Base-by-base conservation (phyloP, 768 basidiomycete genomes). In the Stropharia rugosoannulata region DNA sequence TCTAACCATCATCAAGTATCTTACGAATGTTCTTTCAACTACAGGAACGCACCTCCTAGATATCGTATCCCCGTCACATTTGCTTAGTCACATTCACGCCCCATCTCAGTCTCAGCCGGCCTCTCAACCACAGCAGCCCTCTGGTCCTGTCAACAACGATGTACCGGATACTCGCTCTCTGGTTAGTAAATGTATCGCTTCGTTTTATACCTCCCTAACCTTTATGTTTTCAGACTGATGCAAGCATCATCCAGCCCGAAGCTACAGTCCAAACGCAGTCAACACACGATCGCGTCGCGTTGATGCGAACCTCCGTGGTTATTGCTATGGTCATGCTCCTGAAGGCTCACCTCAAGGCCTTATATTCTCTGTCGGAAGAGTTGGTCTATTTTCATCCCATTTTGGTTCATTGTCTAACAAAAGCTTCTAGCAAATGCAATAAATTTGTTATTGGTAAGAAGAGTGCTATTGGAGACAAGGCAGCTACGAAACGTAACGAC, bases 341-440 rank as follows among this genome's bases (percentile, higher is more conserved):
- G 32, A 95, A 96, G 65, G 81, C 87, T 4, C 82, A 98, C 70
- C 77, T 99, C 55, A 95, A 98, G 67, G 69, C 70, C 1, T 65
- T 93, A 12, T 99, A 98, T 66, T 84, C 86, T 1, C 69, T 98
- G 38, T 89, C 92, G 1, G 95, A 98, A 75, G 95, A 97, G 95
- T 96, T 67, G 56, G 90, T 77, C 15, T 19, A 35, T 40, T 35
- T 32, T 38, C 27, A 13, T 35, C 19, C 13, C 19, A 1, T 49
- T 4, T 48, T 16, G 59, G 25, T 5, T 42, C n/a, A 16, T 19
- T 18, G 18, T 32, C 39, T 37, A 32, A 54, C 40, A 49, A 51
- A 44, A 52, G 9, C n/a, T 25, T 46, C 32, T 55, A 97, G 95
- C 42, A 98, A 97, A 90, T 94, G 94, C 61, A 77, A 80, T 44